Percentiles rank a stretch among this genome's conserved stretches.
phyloP scores from a whole-genome alignment of 441 rosid genomes.

The Euphorbia schlechtendalii region DNA sequence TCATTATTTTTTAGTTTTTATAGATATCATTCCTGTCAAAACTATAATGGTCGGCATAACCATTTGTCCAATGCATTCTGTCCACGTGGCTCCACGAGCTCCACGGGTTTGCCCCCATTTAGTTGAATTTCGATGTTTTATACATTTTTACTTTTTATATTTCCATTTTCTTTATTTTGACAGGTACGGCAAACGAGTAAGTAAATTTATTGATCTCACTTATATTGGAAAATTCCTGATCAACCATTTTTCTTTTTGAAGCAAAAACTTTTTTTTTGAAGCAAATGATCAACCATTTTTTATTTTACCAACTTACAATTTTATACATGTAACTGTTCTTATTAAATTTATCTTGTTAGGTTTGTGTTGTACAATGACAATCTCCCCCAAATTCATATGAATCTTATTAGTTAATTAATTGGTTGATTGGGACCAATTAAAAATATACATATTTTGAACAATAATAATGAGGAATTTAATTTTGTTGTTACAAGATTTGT shows the following conservation, averaged over 20 bases:
- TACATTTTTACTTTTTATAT: background rate
- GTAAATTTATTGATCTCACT: background rate
- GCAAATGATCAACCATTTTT: background rate
- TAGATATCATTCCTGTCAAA: too few relatives aligned
- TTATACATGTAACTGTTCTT: background rate
- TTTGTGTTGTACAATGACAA: background rate
- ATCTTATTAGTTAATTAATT: background rate
- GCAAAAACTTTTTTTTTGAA: too few relatives aligned
- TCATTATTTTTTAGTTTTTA: too few relatives aligned
- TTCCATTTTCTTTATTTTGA: background rate
- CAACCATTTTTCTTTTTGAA: too few relatives aligned
- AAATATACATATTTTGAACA: too few relatives aligned
- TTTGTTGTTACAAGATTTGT: too few relatives aligned
- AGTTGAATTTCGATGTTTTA: background rate
- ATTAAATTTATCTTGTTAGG: background rate
- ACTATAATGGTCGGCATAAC: conserved; percentile 18
- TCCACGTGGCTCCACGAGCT: conserved; percentile 26
- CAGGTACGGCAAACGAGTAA: background rate
- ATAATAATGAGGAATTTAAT: too few relatives aligned
- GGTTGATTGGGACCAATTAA: background rate
- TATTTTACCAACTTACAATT: background rate
- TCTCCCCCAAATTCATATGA: background rate
- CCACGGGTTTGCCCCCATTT: background rate
- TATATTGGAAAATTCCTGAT: background rate
- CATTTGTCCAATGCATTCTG: conserved; percentile 12